These are phyloP conservation scores for Yamadazyma buinensis DNA, from an alignment of 1,139 yeast species.

Conservation along the genomic window DNA sequence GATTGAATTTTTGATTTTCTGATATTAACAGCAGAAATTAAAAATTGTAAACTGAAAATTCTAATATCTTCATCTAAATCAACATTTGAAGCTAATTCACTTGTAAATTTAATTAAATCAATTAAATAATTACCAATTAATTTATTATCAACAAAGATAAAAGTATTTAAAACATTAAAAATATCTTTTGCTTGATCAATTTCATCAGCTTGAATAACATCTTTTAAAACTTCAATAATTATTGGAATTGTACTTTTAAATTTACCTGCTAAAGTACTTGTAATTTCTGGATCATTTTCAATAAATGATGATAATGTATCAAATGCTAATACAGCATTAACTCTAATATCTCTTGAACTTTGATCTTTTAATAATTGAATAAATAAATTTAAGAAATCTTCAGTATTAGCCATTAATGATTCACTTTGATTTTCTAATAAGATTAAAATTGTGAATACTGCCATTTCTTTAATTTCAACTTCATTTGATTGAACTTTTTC, in stretches of 20 bases:
- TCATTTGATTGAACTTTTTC: constrained; percentile 58
- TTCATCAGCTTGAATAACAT: constrained; percentile 69
- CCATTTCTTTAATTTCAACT: constrained; percentile 72
- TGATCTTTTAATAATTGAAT: constrained; percentile 64
- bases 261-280: constrained; percentile 48
- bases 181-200: constrained; percentile 68
- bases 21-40: constrained; percentile 70
- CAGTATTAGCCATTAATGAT: constrained; percentile 58
- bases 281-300: constrained; percentile 48
- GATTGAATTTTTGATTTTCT: constrained; percentile 64
- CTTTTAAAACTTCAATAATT: constrained; percentile 79
- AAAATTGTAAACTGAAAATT: constrained; percentile 78
- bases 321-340: constrained; percentile 78
- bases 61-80: constrained; percentile 78
- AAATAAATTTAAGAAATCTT: constrained; percentile 69
- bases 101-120: constrained; percentile 66
- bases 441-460: constrained; percentile 75
- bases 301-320: constrained; percentile 72
- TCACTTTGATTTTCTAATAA: constrained; percentile 73
- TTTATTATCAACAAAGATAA: constrained; percentile 71
- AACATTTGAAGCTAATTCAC: constrained; percentile 68
- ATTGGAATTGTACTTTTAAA: constrained; percentile 72
- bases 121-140: constrained; percentile 75
- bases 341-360: constrained; percentile 69
- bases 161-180: constrained; percentile 81